Conservation (phyloP, 495 filamentous ascomycete species). For the Aspergillus ellipticus region DNA sequence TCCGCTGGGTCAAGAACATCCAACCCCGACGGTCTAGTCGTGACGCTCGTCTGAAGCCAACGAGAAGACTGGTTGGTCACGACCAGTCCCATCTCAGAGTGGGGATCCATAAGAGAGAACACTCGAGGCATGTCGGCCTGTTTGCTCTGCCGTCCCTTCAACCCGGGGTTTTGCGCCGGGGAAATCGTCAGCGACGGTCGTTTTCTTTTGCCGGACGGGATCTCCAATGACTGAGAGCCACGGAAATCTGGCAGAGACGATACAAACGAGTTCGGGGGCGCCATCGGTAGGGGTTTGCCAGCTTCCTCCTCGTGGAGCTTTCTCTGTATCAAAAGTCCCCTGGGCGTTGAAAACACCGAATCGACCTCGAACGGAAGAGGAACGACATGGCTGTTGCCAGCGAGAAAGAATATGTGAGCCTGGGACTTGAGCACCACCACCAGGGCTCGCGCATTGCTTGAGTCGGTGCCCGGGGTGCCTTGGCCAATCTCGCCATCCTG, state of each 20-base stretch:
- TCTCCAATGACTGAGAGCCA: slow-evolving; percentile 43
- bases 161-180: slow-evolving; percentile 21
- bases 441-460: slow-evolving; percentile 54
- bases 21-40: slow-evolving; percentile 34
- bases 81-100: slow-evolving; percentile 81
- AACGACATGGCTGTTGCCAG: slow-evolving; percentile 82
- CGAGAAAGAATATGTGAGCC: slow-evolving; percentile 88
- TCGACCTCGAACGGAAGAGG: slow-evolving; percentile 94
- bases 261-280: slow-evolving; percentile 78
- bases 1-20: slow-evolving; percentile 63
- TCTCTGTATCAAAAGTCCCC: slow-evolving; percentile 80
- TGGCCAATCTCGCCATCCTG: slow-evolving; percentile 19
- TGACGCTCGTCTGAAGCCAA: slow-evolving; percentile 31
- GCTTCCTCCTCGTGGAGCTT: slow-evolving; percentile 48
- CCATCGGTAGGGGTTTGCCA: slow-evolving; percentile 27
- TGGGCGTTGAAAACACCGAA: slow-evolving; percentile 73
- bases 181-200: slow-evolving; percentile 31
- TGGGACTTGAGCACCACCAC: slow-evolving; percentile 91
- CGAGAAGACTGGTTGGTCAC: slow-evolving; percentile 51
- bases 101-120: slow-evolving; percentile 81
- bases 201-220: slow-evolving; percentile 39
- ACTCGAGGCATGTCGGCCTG: slow-evolving; percentile 69
- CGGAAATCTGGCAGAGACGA: slow-evolving; percentile 52
- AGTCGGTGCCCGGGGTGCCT: slow-evolving; percentile 14
- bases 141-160: slow-evolving; percentile 25